Evolutionary conservation across 2,329 filamentous ascomycete genomes (phyloP), one percentile per base, ranked within the genome.

Genomic region (Aphanocladium album): DNA sequence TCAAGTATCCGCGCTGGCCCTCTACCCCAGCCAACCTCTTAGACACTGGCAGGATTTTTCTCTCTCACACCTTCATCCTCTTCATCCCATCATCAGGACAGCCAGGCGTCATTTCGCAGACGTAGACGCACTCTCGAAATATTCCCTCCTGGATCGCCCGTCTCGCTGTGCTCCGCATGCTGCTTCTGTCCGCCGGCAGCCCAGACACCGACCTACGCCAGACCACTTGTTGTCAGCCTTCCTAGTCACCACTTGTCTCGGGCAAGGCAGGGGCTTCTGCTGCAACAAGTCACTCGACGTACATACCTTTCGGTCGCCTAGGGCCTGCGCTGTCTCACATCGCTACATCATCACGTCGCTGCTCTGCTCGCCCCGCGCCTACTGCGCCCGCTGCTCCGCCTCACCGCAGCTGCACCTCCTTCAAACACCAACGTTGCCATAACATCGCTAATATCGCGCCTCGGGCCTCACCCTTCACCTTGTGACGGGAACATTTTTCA

Each of bases 81-180:
- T 64, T 65, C 67, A 62, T 53, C 58, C 17, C 21, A 30, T 43
- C 21, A 12, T 61, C 63, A 65, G 65, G 9, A 51, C 64, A 60
- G 61, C 63, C 66, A 65, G 67, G 68, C 70, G 68, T 67, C 67
- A 64, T 61, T 63, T 43, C 43, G 39, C 54, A 57, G 60, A 60
- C 61, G 58, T 50, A 54, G 59, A 50, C 50, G 46, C 46, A n/a
- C n/a, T n/a, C n/a, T 60, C 43, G 43, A 35, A 47, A 53, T 2
- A 59, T 12, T 35, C 25, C n/a, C 35, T 39, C 9, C n/a, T 33
- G 25, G 19, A 27, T 57, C 62, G 49, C 51, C 51, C 43, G 58
- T 60, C 39, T 63, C 67, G 63, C 62, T 25, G 19, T 27, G 11
- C 43, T 50, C 35, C 21, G 27, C 35, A 51, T 43, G 27, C 50